These are phyloP conservation scores for Mortierella sp. DNA, from an alignment of 371 early-diverging fungal genomes.

Conservation along the genomic window DNA sequence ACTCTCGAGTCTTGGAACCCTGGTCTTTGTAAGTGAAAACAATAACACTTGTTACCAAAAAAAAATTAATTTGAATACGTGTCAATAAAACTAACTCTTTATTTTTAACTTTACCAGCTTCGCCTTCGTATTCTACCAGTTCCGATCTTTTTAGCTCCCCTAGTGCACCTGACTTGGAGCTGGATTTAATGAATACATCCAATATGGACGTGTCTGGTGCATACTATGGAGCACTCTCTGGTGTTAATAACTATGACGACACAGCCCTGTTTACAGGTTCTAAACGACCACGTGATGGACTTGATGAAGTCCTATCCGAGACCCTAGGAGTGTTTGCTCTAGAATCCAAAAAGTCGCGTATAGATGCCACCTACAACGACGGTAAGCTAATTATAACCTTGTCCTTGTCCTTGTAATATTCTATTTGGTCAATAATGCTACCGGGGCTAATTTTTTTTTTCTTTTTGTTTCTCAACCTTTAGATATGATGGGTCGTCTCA, in stretches of 20 bases:
- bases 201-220: slow-evolving; percentile 32
- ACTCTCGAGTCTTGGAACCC: slow-evolving; percentile 53
- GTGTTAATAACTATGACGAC: slow-evolving; percentile 19
- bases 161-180: slow-evolving; percentile 32
- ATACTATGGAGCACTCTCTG: slow-evolving; percentile 25
- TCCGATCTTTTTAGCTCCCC: slow-evolving; percentile 48
- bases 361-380: slow-evolving; percentile 62
- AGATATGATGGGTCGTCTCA: slow-evolving; percentile 66
- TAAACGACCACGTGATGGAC: slow-evolving; percentile 58
- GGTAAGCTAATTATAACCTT: slow-evolving; percentile 48
- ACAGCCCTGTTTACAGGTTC: slow-evolving; percentile 16
- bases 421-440: neutral
- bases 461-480: neutral
- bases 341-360: slow-evolving; percentile 50
- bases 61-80: neutral
- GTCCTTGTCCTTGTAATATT: neutral
- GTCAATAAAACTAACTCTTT: neutral
- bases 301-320: slow-evolving; percentile 61
- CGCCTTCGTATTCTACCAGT: slow-evolving; percentile 46
- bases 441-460: neutral
- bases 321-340: slow-evolving; percentile 52
- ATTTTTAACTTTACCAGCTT: slow-evolving; percentile 11
- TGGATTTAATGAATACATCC: slow-evolving; percentile 40
- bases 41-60: neutral
- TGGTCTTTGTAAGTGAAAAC: slow-evolving; percentile 35